Base-by-base conservation (phyloP, 2,329 filamentous ascomycete genomes). In the Xylaria polymorpha region DNA sequence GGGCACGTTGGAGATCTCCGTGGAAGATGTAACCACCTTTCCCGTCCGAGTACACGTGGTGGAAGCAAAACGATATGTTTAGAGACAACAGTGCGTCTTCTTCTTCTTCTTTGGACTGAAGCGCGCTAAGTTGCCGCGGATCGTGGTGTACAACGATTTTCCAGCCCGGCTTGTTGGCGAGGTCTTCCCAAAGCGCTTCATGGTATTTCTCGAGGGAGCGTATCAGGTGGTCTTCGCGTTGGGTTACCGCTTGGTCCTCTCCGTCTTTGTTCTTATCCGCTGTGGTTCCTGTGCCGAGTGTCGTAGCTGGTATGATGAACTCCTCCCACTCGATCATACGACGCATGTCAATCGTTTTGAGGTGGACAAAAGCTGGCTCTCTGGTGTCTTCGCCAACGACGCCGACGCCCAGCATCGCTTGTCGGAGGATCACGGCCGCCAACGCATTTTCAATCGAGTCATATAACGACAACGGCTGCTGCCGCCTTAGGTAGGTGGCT, bases 11-110 rank as follows among this genome's bases (percentile, higher is more conserved):
- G 0, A 89, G 76, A 1, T 80, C 77, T 37, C 80, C 76, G 69
- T 89, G 87, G 70, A 90, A 88, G 1, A 81, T 73, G 35, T 78
- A 77, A 0, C 83, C 84, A 70, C 83, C 83, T 14, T 81, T 78
- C 1, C 87, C 87, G 70, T 89, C 87, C 29, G 81, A 81, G 20
- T 89, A 78, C 0, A 82, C 80, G 71, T 89, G 87, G 69, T 89
- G 87, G 41, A 80, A 85, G 5, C 81, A 79, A 70, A 88, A 86
- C 6, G 83, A 70, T 14, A 86, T 68, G 58, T 87, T 82, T 41
- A 82, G 72, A 6, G 77, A 73, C 4, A 74, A 39, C 29, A 51
- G 3, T 43, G 9, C 41, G 35, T 56, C 0, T 58, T 35, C 2
- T 71, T 56, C 0, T 58, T 35, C 2, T 71, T 61, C 39, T 20